Conservation (phyloP, 768 basidiomycete genomes). For the Heimioporus sp. region DNA sequence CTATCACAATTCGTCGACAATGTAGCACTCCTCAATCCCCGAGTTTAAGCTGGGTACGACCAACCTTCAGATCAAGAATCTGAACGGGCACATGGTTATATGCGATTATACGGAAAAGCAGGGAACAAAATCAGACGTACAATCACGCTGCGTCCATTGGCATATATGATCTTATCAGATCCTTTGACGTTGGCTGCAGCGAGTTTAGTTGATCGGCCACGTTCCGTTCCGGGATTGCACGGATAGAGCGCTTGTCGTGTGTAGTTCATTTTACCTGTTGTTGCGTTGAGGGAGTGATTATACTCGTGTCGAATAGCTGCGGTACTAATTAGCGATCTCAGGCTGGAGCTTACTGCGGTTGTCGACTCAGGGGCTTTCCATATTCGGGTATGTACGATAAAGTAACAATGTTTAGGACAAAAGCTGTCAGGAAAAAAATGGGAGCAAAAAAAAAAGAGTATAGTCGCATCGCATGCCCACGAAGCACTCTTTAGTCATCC, state of each 20-base stretch:
- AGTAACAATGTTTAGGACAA: background rate
- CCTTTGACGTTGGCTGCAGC: slow-evolving; percentile 52
- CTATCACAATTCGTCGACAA: slow-evolving; percentile 35
- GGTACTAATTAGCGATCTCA: background rate
- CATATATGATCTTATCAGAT: slow-evolving; percentile 75
- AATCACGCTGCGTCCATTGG: slow-evolving; percentile 81
- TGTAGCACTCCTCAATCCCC: background rate
- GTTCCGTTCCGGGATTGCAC: slow-evolving; percentile 64
- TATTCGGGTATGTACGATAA: slow-evolving; percentile 6
- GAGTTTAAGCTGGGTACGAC: slow-evolving; percentile 11
- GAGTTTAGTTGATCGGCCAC: slow-evolving; percentile 73
- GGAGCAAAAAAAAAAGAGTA: slow-evolving; percentile 9
- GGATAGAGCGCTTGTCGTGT: slow-evolving; percentile 54
- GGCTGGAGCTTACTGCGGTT: slow-evolving; percentile 8
- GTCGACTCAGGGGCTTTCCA: slow-evolving; percentile 19
- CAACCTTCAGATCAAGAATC: slow-evolving; percentile 83
- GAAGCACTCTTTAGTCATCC: slow-evolving; percentile 21
- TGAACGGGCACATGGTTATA: slow-evolving; percentile 28
- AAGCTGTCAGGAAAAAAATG: slow-evolving; percentile 8
- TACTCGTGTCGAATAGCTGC: background rate
- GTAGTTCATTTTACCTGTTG: slow-evolving; percentile 42
- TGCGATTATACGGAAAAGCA: background rate
- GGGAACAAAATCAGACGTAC: slow-evolving; percentile 47
- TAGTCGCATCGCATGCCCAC: background rate
- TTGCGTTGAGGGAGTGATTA: background rate